Evolutionary conservation across 768 basidiomycete genomes (phyloP), one percentile per base, ranked within the genome.

Genomic region (Tremella fuciformis): DNA sequence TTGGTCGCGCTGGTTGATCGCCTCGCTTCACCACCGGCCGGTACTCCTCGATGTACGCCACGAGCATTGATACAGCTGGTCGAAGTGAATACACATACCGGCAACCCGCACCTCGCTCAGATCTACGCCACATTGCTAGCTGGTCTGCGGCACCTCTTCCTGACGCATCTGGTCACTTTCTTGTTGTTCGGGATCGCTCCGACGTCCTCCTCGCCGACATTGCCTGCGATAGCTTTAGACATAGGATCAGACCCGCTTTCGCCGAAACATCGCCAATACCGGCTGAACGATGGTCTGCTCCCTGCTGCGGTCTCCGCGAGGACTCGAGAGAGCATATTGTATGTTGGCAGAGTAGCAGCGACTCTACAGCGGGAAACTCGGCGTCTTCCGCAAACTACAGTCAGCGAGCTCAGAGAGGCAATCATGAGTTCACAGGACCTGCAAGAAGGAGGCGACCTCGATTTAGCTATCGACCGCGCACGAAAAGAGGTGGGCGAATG

Each of bases 401-500:
- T 86, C 8, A 74, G 82, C 18, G 83, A 84, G 19, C 52, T 88
- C 57, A 75, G 92, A 3, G 85, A 86, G 59, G 79, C 79, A 8
- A 85, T 88, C 2, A 80, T 89, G 8, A 86, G 87, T 0, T 68
- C 64, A 6, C 46, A 51, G 19, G 53, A 50, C 21, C 19, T 69
- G 37, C 84, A 88, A 67, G 86, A 91, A 64, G 84, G 84, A 60
- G 86, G 88, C 60, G 82, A 80, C 15, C 89, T 96, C 68, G 89
- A 89, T 71, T 78, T 81, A 29, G 83, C 86, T 58, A 84, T 96
- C 37, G 79, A 83, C 16, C 84, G 86, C 59, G 88, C 92, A 38
- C 80, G 91, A 58, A 86, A 82, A 0, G 85, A 87, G 57, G 83
- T 93, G 51, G 88, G 90, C 71, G 92, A 96, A 44, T 96, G 91